Conservation (phyloP, 1,139 yeast species). For the Magnusiomyces clavatus region DNA sequence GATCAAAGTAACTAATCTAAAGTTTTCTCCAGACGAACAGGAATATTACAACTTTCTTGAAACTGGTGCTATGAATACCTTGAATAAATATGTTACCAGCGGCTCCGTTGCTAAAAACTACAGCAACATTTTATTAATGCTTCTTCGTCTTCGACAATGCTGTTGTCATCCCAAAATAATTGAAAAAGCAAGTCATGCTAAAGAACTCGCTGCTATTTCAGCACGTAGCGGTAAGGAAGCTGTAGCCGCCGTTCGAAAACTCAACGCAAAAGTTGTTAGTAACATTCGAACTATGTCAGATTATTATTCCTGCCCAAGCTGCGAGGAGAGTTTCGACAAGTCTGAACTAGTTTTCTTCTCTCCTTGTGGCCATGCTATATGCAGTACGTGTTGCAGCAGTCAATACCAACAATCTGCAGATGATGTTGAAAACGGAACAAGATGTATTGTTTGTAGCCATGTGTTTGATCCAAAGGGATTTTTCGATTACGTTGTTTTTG, state of each 20-base stretch:
- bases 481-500: constrained; percentile 24
- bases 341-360: constrained; percentile 32
- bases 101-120: constrained; percentile 33
- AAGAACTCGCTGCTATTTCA: constrained; percentile 10
- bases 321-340: constrained; percentile 52
- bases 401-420: constrained; percentile 15
- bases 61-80: constrained; percentile 46
- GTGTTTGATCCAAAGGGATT: constrained; percentile 17
- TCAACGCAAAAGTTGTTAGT: constrained; percentile 17
- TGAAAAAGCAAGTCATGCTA: constrained; percentile 43
- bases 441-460: constrained; percentile 23
- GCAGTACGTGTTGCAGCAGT: constrained; percentile 26
- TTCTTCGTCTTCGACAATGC: constrained; percentile 80
- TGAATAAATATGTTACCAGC: constrained; percentile 42
- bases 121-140: constrained; percentile 59
- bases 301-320: constrained; percentile 53
- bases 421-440: constrained; percentile 15
- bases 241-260: constrained; percentile 17
- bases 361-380: constrained; percentile 31
- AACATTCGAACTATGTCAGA: constrained; percentile 23
- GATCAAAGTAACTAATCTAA: constrained; percentile 40
- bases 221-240: constrained; percentile 16
- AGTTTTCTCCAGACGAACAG: constrained; percentile 47
- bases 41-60: constrained; percentile 55
- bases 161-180: constrained; percentile 80